Percentiles rank a stretch among this genome's conserved stretches.
phyloP scores from a whole-genome alignment of 202 grass and related monocot species.

The Eragrostis tef region DNA sequence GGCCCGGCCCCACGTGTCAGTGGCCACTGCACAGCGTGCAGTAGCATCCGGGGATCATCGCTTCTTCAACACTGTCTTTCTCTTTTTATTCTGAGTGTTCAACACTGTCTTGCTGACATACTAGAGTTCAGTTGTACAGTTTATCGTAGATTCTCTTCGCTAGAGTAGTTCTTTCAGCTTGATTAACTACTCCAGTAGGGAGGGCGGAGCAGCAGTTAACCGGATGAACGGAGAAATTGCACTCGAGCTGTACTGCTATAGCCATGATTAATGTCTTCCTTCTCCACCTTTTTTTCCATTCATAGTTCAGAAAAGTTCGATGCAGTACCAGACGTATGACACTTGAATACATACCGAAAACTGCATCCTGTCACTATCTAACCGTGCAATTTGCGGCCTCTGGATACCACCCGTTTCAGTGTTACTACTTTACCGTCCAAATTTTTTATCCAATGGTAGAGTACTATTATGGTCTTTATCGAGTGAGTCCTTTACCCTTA shows the following conservation, averaged over 20 bases:
- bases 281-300: not conserved
- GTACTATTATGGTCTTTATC: not conserved
- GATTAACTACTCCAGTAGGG: no score
- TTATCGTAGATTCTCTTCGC: no score
- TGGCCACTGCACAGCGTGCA: no score
- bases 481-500: not conserved
- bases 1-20: no score
- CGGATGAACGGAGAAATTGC: slow-evolving; percentile 18
- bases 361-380: not conserved
- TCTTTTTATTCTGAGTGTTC: no score
- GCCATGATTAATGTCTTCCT: not conserved
- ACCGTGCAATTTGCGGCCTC: not conserved
- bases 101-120: no score
- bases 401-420: not conserved
- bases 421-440: not conserved
- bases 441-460: not conserved
- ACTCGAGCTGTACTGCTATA: not conserved
- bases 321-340: not conserved
- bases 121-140: no score
- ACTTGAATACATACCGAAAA: not conserved
- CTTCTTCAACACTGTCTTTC: no score
- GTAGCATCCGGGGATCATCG: no score
- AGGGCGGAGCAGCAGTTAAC: not conserved
- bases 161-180: no score
- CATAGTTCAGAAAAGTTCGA: not conserved